phyloP scores from a whole-genome alignment of 306 rosid species.

The Coriaria nepalensis region DNA sequence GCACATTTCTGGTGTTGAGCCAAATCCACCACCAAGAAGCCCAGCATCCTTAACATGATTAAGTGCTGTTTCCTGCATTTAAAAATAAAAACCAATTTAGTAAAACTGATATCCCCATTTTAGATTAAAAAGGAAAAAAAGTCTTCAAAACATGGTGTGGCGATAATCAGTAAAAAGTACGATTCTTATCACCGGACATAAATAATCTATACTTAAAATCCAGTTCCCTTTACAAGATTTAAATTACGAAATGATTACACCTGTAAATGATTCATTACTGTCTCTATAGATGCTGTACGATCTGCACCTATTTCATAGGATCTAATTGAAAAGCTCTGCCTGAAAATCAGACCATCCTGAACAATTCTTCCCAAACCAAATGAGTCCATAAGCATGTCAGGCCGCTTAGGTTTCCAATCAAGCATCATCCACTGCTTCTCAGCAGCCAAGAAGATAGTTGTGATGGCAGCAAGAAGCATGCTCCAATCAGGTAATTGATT shows the following conservation, averaged over 20 bases:
- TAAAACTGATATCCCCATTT: background rate
- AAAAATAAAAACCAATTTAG: conserved; percentile 7
- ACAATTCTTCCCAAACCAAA: conserved; percentile 90
- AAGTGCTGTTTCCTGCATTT: conserved; percentile 83
- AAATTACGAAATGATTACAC: conserved; percentile 18
- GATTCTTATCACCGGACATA: background rate
- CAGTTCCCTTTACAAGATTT: conserved; percentile 3
- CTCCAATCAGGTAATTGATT: conserved; percentile 99
- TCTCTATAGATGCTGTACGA: conserved; percentile 95
- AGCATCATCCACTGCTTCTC: conserved; percentile 99
- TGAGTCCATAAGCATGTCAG: conserved; percentile 85
- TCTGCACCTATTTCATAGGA: conserved; percentile 99
- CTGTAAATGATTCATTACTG: conserved; percentile 97
- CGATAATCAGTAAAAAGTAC: background rate
- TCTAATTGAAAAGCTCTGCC: conserved; percentile 87
- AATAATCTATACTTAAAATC: background rate
- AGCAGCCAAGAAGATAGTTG: conserved; percentile 95
- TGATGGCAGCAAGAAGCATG: conserved; percentile 98
- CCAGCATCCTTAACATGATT: conserved; percentile 93
- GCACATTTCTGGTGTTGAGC: conserved; percentile 95
- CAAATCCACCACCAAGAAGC: conserved; percentile 91
- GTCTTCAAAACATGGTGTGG: background rate
- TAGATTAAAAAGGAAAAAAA: background rate
- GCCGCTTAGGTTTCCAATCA: conserved; percentile 95
- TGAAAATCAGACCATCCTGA: conserved; percentile 88